Conservation (phyloP, 495 filamentous ascomycete genomes). For the Opeltia flavorubescens region DNA sequence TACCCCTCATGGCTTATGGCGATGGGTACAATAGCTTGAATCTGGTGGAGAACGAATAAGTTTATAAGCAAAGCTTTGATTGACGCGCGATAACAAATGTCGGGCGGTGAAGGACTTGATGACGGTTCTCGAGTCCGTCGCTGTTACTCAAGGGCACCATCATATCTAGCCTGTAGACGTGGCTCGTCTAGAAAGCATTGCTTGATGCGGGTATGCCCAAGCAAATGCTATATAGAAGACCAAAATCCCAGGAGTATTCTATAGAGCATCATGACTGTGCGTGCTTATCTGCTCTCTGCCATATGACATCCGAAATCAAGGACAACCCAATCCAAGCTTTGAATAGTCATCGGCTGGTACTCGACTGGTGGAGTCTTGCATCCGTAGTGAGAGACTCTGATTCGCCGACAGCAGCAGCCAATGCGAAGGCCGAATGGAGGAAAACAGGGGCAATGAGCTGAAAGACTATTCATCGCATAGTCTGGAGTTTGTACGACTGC, state of each 20-base stretch:
- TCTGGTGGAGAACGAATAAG: no score
- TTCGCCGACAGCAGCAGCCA: neutral
- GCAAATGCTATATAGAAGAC: neutral
- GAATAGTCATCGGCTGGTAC: neutral
- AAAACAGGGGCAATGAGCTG: neutral
- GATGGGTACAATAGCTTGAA: no score
- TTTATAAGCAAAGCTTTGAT: no score
- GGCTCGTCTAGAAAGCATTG: neutral
- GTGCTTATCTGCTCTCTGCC: neutral
- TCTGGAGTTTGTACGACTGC: neutral
- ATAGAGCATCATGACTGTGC: neutral
- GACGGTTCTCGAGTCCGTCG: neutral
- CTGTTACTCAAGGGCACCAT: neutral
- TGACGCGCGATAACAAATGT: no score
- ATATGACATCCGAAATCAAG: no score
- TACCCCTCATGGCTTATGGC: no score
- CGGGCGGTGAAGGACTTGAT: no score
- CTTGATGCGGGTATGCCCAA: constrained; percentile 1
- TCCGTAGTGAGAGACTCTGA: neutral
- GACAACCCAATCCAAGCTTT: no score
- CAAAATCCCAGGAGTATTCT: neutral
- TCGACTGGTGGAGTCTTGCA: neutral
- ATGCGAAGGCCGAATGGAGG: neutral
- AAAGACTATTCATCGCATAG: neutral
- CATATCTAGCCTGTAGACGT: constrained; percentile 1